Base-by-base conservation (phyloP, 73 alveolate genomes). In the Durusdinium trenchii region DNA sequence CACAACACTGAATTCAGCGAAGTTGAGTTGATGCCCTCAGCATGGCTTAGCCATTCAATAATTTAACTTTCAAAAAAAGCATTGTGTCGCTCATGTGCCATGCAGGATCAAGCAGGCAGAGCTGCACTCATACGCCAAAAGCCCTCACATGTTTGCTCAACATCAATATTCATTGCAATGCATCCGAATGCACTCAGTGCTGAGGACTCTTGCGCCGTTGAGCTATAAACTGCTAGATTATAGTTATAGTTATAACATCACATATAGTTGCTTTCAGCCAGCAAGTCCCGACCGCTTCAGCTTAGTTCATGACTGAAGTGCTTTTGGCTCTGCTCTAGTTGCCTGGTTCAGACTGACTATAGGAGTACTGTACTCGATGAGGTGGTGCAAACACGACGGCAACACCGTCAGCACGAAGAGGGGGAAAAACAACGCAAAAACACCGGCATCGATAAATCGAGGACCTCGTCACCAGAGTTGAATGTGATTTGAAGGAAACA, bases 251-350 rank as follows among this genome's bases (percentile, higher is more conserved):
- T 57, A 16, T 57, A 23, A 23, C 69, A 16, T 23, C 23, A 57
- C 3, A 64, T 42, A 26, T 64, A 42, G 16, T 42, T 23, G 43
- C 32, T 7, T 64, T 64, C 6, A 14, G 60, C 42, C 40, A 76
- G 12, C 69, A 40, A 43, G 10, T 76, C 62, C 16, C 43, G 43
- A 4, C 9, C 16, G 78, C 30, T 75, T 48, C 52, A 48, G 30
- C 75, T 50, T 40, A 54, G 94, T 35, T 48, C 42, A n/a, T 12
- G 47, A 46, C 96, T 67, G 86, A 85, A 89, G 51, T 26, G 96
- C 86, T 89, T 89, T 89, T 35, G 96, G 96, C 96, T 89, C 86
- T 30, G 96, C 96, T 62, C 64, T 43, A 20, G 96, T 89, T 38
- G 96, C 96, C 96, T 89, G 69, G 10, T 50, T 6, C 40, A 23